Conservation (phyloP, 192 early-diverging fungal genomes). For the Coemansia sp. region DNA sequence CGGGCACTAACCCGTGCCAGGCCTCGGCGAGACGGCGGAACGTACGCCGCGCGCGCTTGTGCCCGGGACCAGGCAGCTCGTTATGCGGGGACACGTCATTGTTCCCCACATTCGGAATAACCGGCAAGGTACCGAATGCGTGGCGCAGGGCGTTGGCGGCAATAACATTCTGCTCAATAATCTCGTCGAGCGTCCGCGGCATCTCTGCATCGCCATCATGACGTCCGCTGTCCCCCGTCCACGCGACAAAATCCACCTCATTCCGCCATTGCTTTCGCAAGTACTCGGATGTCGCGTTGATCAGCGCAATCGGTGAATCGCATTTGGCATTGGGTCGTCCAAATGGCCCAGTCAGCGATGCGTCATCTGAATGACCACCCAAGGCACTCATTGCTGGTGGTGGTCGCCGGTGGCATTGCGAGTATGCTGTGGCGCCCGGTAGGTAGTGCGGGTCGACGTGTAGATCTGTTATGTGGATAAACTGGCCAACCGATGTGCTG, state of each 20-base stretch:
- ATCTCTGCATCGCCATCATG: constrained; percentile 70
- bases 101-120: constrained; percentile 62
- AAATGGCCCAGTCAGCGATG: constrained; percentile 44
- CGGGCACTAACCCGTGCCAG: constrained; percentile 65
- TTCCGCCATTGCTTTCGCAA: constrained; percentile 42
- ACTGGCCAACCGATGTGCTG: constrained; percentile 56
- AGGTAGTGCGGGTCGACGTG: constrained; percentile 67
- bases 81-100: constrained; percentile 79
- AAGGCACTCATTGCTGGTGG: too few relatives aligned
- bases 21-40: constrained; percentile 57
- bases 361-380: constrained; percentile 15
- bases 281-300: constrained; percentile 62
- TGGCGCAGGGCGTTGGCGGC: constrained; percentile 52
- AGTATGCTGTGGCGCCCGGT: constrained; percentile 56
- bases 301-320: constrained; percentile 62
- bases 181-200: constrained; percentile 67
- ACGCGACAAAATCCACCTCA: constrained; percentile 69
- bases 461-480: constrained; percentile 74
- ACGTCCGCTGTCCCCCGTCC: constrained; percentile 74
- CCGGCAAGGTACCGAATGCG: constrained; percentile 43
- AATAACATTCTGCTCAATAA: constrained; percentile 59
- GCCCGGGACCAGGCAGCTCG: constrained; percentile 53
- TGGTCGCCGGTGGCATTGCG: constrained; percentile 59
- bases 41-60: constrained; percentile 54
- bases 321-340: constrained; percentile 63